Percentiles rank a stretch among this genome's conserved stretches.
Evolutionary conservation across 2,329 filamentous ascomycete species (phyloP).

Genomic region (Exophiala sp.): DNA sequence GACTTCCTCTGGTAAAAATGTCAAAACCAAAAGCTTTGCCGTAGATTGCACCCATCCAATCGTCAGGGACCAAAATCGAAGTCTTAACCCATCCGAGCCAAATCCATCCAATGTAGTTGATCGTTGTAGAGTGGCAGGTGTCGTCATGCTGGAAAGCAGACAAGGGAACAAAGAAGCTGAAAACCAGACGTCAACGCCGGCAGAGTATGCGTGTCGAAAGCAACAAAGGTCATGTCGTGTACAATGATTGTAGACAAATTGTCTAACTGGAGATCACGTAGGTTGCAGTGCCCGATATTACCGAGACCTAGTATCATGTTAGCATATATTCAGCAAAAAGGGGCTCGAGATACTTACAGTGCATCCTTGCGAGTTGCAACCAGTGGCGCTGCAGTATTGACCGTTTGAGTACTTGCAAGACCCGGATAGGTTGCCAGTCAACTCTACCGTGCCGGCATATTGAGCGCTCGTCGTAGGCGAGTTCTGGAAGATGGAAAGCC

Average conservation of each 20-base stretch:
- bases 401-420: constrained; percentile 66
- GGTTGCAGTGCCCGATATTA: constrained; percentile 49
- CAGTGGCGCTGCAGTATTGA: constrained; percentile 53
- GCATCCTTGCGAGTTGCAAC: constrained; percentile 62
- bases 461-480: constrained; percentile 64
- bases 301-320: constrained; percentile 41
- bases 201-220: constrained; percentile 19
- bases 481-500: constrained; percentile 83
- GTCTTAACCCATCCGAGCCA: neutral
- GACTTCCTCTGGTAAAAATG: no score
- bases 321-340: constrained; percentile 1
- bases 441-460: constrained; percentile 76
- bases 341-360: constrained; percentile 62
- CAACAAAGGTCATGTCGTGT: constrained; percentile 22
- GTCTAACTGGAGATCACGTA: constrained; percentile 41
- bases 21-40: no score
- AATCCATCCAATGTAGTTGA: neutral
- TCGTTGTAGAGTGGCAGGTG: constrained; percentile 3
- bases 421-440: constrained; percentile 62
- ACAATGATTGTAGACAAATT: constrained; percentile 6
- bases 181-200: constrained; percentile 24
- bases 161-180: constrained; percentile 11
- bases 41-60: no score
- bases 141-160: constrained; percentile 8
- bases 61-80: no score